Evolutionary conservation across 345 rosid genomes (phyloP), one percentile per base, ranked within the genome.

Genomic region (Sonneratia alba): DNA sequence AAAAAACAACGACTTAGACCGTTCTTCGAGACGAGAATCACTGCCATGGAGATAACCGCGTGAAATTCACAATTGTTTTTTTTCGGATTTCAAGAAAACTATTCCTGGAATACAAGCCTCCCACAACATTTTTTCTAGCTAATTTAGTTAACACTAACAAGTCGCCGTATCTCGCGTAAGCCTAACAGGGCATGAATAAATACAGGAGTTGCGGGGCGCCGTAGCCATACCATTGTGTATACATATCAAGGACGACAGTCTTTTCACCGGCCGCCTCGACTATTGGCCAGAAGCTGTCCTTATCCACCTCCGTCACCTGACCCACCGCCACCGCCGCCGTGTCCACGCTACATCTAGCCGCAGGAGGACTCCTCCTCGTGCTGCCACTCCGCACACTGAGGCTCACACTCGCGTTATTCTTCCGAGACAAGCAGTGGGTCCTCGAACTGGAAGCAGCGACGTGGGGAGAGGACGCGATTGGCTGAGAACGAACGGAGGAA

Each of bases 251-350:
- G 76, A 93, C 97, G 72, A 91, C 93, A 47, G 89, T 76, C 82
- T 88, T 93, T 16, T 88, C 94, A 32, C 87, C 84, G 77, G 96
- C 94, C 68, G 91, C 87, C 66, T 91, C 79, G 55, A 93, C 98
- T 42, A 93, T 83, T 37, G 97, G 96, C 98, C 98, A 93, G 77
- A 93, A 91, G 18, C 91, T 93, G 74, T 93, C 98, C 75, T 89
- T 93, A 43, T 70, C 77, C 37, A 87, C 98, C 82, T 89, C 98
- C 66, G 94, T 89, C 47, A 91, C 98, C 80, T 89, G 81, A 7
- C 98, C 97, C 42, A 93, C 90, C 14, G 75, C 82, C 42, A 86
- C 84, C 55, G 76, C 88, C 67, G 81, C 85, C 1, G 90, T 83
- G 32, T 91, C 97, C 82, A 89, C 72, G 83, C 93, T 86, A 45